Base-by-base conservation (phyloP, 768 basidiomycete species). In the Lentinula lateritia region DNA sequence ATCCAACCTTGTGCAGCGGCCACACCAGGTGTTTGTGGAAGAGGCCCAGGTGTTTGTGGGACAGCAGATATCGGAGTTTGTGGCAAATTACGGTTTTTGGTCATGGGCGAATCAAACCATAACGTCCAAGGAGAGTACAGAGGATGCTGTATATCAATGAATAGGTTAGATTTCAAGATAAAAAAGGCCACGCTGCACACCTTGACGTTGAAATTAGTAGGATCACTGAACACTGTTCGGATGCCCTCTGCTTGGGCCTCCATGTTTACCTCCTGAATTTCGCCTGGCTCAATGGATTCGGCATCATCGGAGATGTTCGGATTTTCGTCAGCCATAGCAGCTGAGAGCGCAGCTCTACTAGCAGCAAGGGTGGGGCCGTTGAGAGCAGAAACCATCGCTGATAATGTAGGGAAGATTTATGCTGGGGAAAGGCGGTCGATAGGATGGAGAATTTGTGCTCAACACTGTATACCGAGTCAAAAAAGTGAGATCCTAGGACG, bases 71-170 rank as follows among this genome's bases (percentile, higher is more conserved):
- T 73, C 60, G 90, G 90, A 20, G 91, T 93, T 75, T 92, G 91
- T 20, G 91, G 91, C 52, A 93, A 79, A 75, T 92, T 92, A 58
- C 94, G 87, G 60, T 88, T 88, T 75, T 98, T 98, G 36, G 92
- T 93, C 48, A 86, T 83, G 0, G 93, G 93, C 39, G 95, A 96
- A 72, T 98, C 96, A 72, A 98, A 99, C 94, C 94, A 98, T 34
- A 99, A 86, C 6, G 95, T 98, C 95, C 95, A 97, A 8, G 90
- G 81, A 34, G 95, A 94, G 74, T 86, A 96, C 48, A 98, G 84
- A 12, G 95, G 95, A 71, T 98, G 95, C 95, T 97, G 66, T 39
- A 50, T 34, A 52, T 56, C 50, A 39, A 48, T 2, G 32, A 0
- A 42, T 28, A 18, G 1, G 16, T 56, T 6, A 50, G 45, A 68